These are phyloP conservation scores for Protomyces gravidus DNA, from an alignment of 1,139 yeast genomes.

Conservation along the genomic window DNA sequence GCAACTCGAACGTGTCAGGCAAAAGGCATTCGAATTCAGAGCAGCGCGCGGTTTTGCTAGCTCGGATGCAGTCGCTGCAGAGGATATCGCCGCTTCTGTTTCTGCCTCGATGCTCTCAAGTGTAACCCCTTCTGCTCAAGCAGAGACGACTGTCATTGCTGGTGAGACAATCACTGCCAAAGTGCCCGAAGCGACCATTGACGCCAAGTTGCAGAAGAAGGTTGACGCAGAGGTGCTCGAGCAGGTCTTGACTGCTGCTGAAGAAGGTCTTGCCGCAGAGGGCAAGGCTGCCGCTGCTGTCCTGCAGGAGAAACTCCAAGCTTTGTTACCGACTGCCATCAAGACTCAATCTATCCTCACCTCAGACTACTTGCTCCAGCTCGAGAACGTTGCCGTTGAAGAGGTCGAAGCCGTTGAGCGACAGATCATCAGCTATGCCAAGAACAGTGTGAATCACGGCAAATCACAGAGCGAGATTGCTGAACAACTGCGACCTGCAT, in stretches of 20 bases:
- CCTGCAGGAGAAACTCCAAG: conserved; percentile 9
- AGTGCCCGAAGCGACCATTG: conserved; percentile 1
- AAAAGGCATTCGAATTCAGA: conserved; percentile 25
- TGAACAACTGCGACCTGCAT: conserved; percentile 19
- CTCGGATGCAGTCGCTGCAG: conserved; percentile 5
- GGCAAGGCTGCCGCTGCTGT: conserved; percentile 17
- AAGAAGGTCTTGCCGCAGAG: conserved; percentile 11
- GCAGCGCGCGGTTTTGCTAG: conserved; percentile 11
- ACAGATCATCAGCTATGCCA: conserved; percentile 10
- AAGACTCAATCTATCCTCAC: conserved; percentile 12
- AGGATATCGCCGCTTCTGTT: conserved; percentile 10
- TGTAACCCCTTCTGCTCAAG: conserved; percentile 1
- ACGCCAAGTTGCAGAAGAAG: conserved; percentile 14
- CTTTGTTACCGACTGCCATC: conserved; percentile 7
- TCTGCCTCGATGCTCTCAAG: conserved; percentile 19
- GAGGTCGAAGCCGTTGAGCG: conserved; percentile 14
- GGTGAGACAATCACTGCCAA: conserved; percentile 9
- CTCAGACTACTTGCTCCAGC: conserved; percentile 7
- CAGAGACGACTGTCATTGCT: conserved; percentile 13
- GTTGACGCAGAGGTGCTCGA: conserved; percentile 12
- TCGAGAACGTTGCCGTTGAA: conserved; percentile 7
- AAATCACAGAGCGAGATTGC: conserved; percentile 1
- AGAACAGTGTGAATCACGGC: background rate
- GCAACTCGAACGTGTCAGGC: conserved; percentile 21
- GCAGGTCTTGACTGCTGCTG: conserved; percentile 17